Conservation (phyloP, 116 monocot species). For the Dioscorea cayenensis region DNA sequence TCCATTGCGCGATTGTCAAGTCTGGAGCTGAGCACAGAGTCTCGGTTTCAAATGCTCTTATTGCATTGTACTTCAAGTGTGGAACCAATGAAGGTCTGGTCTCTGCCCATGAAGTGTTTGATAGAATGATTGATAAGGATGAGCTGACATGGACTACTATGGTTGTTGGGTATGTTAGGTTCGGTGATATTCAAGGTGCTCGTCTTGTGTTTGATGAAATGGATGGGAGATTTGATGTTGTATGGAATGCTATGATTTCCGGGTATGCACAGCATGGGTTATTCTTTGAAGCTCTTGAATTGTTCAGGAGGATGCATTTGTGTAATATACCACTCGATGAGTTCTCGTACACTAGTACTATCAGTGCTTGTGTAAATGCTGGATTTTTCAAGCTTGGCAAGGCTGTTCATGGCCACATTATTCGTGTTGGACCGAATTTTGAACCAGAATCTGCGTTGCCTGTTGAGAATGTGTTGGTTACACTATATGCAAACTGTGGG, state of each 20-base stretch:
- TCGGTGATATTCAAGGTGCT: constrained; percentile 26
- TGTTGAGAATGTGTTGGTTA: constrained; percentile 70
- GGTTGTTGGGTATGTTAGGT: constrained; percentile 69
- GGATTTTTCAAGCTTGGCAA: constrained; percentile 49
- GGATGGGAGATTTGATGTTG: constrained; percentile 45
- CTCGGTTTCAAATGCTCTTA: constrained; percentile 72
- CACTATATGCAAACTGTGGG: constrained; percentile 59
- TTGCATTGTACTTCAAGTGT: constrained; percentile 63
- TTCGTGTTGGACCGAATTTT: constrained; percentile 38
- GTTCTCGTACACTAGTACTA: constrained; percentile 80
- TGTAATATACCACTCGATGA: constrained; percentile 49
- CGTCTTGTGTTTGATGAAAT: constrained; percentile 42
- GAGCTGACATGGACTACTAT: constrained; percentile 89
- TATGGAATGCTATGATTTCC: constrained; percentile 78
- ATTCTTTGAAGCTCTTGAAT: constrained; percentile 53
- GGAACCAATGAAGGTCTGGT: constrained; percentile 2
- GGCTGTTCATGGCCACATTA: constrained; percentile 71
- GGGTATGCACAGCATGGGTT: constrained; percentile 56
- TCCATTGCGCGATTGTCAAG: constrained; percentile 66
- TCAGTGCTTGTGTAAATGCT: constrained; percentile 66
- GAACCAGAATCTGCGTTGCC: constrained; percentile 51
- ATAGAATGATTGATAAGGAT: constrained; percentile 64
- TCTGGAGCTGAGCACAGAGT: constrained; percentile 37
- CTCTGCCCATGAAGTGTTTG: constrained; percentile 50
- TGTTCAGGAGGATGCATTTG: constrained; percentile 59